phyloP scores from a whole-genome alignment of 805 yeast genomes.

The Zygotorulaspora sp. region DNA sequence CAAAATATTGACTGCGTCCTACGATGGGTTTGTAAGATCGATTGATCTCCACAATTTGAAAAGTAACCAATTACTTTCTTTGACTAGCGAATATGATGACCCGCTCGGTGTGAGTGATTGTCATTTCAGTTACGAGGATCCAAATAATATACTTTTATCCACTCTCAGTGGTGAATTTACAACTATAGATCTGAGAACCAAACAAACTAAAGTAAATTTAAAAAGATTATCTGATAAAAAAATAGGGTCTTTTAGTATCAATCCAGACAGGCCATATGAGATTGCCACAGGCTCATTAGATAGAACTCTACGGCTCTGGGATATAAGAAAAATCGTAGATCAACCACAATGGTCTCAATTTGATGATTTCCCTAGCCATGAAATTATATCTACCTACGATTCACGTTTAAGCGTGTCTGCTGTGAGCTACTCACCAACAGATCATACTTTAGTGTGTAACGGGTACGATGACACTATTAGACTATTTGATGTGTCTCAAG shows the following conservation, averaged over 20 bases:
- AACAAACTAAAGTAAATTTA: constrained; percentile 34
- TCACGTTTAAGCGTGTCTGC: constrained; percentile 80
- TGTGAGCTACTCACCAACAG: constrained; percentile 70
- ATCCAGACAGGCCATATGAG: constrained; percentile 61
- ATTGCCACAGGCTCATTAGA: constrained; percentile 88
- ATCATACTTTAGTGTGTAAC: constrained; percentile 72
- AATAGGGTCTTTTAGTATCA: constrained; percentile 82
- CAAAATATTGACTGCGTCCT: constrained; percentile 65
- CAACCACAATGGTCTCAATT: constrained; percentile 54
- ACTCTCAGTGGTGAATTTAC: constrained; percentile 80
- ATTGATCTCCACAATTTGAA: constrained; percentile 61
- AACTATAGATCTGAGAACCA: constrained; percentile 61
- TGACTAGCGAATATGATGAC: constrained; percentile 49
- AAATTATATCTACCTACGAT: constrained; percentile 51
- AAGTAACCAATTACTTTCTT: constrained; percentile 58
- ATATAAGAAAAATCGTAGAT: constrained; percentile 52
- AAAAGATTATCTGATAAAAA: constrained; percentile 79
- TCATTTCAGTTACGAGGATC: constrained; percentile 45
- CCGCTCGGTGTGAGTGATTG: constrained; percentile 73
- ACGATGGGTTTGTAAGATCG: constrained; percentile 80
- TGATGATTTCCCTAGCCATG: constrained; percentile 40
- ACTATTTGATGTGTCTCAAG: constrained; percentile 52
- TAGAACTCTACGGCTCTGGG: constrained; percentile 83
- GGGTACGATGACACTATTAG: constrained; percentile 87
- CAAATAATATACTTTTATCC: constrained; percentile 61